Evolutionary conservation across 345 rosid species (phyloP).

Genomic region (Brassica nigra): DNA sequence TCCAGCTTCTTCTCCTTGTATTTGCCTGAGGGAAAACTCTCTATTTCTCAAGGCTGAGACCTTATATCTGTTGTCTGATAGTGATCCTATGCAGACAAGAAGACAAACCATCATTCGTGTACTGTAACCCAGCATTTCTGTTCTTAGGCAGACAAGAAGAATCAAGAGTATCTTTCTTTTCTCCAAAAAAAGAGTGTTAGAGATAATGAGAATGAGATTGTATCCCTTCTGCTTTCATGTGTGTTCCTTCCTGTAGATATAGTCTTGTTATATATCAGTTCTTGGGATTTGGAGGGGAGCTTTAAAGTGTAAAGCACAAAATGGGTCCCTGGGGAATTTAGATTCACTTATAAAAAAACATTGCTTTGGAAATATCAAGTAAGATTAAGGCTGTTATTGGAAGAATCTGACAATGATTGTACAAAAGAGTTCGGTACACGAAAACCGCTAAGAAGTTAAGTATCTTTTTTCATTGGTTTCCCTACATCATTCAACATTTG

Average conservation of each 20-base stretch:
- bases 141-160: conserved; percentile 48
- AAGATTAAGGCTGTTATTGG: conserved; percentile 61
- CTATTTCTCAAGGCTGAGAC: conserved; percentile 49
- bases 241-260: conserved; percentile 61
- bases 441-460: conserved; percentile 72
- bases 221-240: conserved; percentile 39
- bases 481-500: conserved; percentile 45
- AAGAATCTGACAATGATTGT: conserved; percentile 74
- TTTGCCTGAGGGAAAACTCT: conserved; percentile 48
- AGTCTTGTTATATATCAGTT: conserved; percentile 49
- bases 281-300: conserved; percentile 50
- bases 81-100: conserved; percentile 55
- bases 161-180: conserved; percentile 43
- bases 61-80: conserved; percentile 51
- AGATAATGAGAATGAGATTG: conserved; percentile 41
- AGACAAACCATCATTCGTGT: conserved; percentile 51
- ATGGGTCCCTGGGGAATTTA: conserved; percentile 61
- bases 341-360: conserved; percentile 66
- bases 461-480: conserved; percentile 57
- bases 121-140: conserved; percentile 50
- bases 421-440: conserved; percentile 52
- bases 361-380: conserved; percentile 55
- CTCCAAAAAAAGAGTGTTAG: conserved; percentile 42
- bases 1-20: conserved; percentile 29
- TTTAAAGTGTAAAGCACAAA: conserved; percentile 62